Base-by-base conservation (phyloP, 2,329 filamentous ascomycete species). In the Fonsecaea pedrosoi region DNA sequence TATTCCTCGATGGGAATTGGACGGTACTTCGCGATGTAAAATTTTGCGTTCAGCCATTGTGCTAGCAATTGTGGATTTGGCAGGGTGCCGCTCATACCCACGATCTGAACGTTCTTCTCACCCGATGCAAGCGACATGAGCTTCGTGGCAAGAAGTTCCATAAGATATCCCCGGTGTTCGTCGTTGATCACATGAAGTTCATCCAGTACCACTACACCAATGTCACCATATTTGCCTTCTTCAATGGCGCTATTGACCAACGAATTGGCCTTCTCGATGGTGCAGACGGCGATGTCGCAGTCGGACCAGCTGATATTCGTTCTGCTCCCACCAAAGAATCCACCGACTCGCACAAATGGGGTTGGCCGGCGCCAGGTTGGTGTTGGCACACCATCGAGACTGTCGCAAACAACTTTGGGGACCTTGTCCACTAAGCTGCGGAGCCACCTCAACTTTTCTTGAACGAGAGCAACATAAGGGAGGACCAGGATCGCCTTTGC, bases 131-230 rank as follows among this genome's bases (percentile, higher is more conserved):
- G 78, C 64, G 87, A 85, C n/a, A 92, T 78, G 35, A 93, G 74
- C 74, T 93, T 93, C 3, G 90, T 90, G 4, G 89, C 87, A 78
- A 92, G 86, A 5, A 93, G 80, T 74, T 94, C 91, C 62, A 93
- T 80, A 1, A 93, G 82, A 74, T 93, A 93, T 3, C 91, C 91
- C 12, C 91, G 86, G 70, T 89, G 85, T 69, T 90, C 89, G 74
- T 93, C 91, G 72, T 92, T 89, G 54, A 93, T 83, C 90, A 94
- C 92, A 75, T 94, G 91, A n/a, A 93, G 79, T 75, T 94, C 91
- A 73, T 94, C 91, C 38, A 93, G 81, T 13, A 93, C 89, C 18
- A 92, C 86, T 10, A 88, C 81, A 55, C 85, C 86, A 53, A 94
- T 79, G 21, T 87, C 83, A n/a, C 83, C 80, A 66, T 92, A 84